Evolutionary conservation across 257 asterid species (phyloP).

Genomic region (Capsicum pubescens): DNA sequence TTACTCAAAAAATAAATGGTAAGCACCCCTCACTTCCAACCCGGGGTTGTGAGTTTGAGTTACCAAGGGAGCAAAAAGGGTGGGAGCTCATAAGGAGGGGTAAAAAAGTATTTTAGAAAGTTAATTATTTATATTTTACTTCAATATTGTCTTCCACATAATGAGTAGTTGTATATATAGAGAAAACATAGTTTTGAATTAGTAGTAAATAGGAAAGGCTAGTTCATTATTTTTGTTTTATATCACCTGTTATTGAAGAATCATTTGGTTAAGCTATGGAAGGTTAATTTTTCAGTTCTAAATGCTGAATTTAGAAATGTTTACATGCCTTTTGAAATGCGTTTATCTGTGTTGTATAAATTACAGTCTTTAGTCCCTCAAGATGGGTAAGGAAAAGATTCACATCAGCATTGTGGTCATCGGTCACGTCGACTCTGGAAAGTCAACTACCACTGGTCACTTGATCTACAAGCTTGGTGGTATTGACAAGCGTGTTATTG

Average conservation of each 20-base stretch:
- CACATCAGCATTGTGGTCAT: slow-evolving; percentile 59
- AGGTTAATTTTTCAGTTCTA: neutral
- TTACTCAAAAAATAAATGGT: too few relatives aligned
- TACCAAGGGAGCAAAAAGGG: too few relatives aligned
- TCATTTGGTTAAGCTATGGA: neutral
- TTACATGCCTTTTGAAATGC: neutral
- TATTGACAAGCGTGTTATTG: slow-evolving; percentile 84
- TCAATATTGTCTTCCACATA: neutral
- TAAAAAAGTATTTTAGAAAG: too few relatives aligned
- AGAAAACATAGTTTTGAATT: too few relatives aligned
- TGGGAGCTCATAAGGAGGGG: too few relatives aligned
- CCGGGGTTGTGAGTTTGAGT: too few relatives aligned
- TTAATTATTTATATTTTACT: neutral
- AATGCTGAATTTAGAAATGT: neutral
- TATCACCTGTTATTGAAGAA: neutral
- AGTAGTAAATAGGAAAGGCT: too few relatives aligned
- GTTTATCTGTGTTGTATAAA: neutral
- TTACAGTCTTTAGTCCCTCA: neutral
- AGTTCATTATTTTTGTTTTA: too few relatives aligned
- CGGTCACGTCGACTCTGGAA: slow-evolving; percentile 60
- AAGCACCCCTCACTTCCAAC: too few relatives aligned
- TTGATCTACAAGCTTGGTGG: slow-evolving; percentile 87
- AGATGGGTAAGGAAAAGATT: slow-evolving; percentile 50
- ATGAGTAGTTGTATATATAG: too few relatives aligned
- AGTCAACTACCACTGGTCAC: slow-evolving; percentile 59